phyloP scores from a whole-genome alignment of 2,329 filamentous ascomycete species.

The Diplodia corticola region DNA sequence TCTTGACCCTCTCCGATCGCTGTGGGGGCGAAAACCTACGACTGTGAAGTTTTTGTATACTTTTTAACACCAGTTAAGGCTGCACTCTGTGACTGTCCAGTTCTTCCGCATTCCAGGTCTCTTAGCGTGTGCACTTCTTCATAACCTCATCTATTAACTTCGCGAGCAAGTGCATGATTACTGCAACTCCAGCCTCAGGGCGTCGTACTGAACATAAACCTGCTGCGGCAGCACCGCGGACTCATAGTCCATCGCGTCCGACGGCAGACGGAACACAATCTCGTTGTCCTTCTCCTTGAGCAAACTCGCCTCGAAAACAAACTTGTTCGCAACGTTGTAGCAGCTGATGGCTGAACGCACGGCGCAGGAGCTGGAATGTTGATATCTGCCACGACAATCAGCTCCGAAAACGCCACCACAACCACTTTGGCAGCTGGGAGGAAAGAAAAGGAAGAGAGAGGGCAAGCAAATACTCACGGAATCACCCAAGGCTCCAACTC shows the following conservation, averaged over 20 bases:
- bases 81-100: too few relatives aligned
- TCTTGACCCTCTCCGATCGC: too few relatives aligned
- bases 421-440: too few relatives aligned
- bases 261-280: constrained; percentile 60
- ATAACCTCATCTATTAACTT: too few relatives aligned
- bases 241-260: constrained; percentile 60
- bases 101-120: too few relatives aligned
- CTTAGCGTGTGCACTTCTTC: too few relatives aligned
- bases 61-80: too few relatives aligned
- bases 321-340: constrained; percentile 63
- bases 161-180: constrained; percentile 25
- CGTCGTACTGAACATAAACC: constrained; percentile 67
- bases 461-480: constrained; percentile 45
- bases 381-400: constrained; percentile 40
- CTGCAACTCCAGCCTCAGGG: constrained; percentile 58
- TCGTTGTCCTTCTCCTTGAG: constrained; percentile 57
- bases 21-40: too few relatives aligned
- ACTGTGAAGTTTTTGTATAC: too few relatives aligned
- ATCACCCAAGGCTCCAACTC: constrained; percentile 56
- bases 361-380: constrained; percentile 61
- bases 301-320: constrained; percentile 34
- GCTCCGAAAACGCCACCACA: too few relatives aligned
- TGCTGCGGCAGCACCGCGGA: constrained; percentile 56
- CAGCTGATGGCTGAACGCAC: constrained; percentile 62
- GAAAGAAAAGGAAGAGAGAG: not conserved